Base-by-base conservation (phyloP, 495 filamentous ascomycete species). In the Penicillium cinerascens region DNA sequence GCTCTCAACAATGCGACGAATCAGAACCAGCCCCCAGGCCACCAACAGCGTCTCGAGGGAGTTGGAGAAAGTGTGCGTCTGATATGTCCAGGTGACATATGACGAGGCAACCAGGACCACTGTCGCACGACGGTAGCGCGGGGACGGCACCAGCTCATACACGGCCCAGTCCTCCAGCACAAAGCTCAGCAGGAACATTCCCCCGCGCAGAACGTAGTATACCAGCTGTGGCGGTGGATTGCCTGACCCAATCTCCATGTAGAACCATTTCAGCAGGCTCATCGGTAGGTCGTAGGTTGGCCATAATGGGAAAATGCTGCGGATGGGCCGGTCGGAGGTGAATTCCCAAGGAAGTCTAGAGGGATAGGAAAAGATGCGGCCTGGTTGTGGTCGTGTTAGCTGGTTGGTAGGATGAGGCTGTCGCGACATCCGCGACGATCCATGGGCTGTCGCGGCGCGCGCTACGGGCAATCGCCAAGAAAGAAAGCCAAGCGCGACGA, bases 61-160 rank as follows among this genome's bases (percentile, higher is more conserved):
- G 70, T 98, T 98, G 65, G 93, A 97, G 72, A 98, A 97, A 29
- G 95, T 97, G 75, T 98, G 93, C 38, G 89, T 95, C 74, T 98
- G 93, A 74, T 88, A 96, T 38, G 95, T 96, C 95, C 93, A 97
- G 42, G 93, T 97, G 58, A 97, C 92, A 71, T 97, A 98, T 20
- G 88, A 95, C 15, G 93, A 97, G 39, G 92, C 92, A 44, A 96
- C 84, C 43, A 97, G 72, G 26, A 91, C 75, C 36, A 93, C 74
- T 17, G 89, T 88, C 35, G 82, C 73, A 56, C 78, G 82, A 49
- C 90, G 82, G 59, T 91, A 83, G 47, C 84, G 81, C 54, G 83
- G 82, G 22, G 85, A 86, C 52, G 82, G 84, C 25, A 95, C 81
- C 42, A 97, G 78, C 61, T 98, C 95, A 75, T 96, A 84, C 47